These are phyloP conservation scores for Cadophora luteo-olivacea DNA, from an alignment of 2,329 filamentous ascomycete species.

Conservation along the genomic window DNA sequence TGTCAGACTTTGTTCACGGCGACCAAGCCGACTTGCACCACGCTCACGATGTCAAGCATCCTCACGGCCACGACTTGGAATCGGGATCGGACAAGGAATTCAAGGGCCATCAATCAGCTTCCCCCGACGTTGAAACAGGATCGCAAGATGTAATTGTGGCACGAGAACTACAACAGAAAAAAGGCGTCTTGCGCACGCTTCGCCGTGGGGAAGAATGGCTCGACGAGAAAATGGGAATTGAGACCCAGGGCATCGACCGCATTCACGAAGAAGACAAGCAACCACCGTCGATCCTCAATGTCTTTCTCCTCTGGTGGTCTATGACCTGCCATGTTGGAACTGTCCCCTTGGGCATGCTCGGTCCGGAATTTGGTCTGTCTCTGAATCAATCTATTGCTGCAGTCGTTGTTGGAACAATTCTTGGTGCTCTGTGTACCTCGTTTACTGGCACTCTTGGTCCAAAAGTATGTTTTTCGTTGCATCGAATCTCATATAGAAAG, in stretches of 20 bases:
- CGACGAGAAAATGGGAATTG: slow-evolving; percentile 53
- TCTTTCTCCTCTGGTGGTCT: slow-evolving; percentile 53
- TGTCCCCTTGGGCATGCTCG: slow-evolving; percentile 51
- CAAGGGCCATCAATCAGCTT: slow-evolving; percentile 14
- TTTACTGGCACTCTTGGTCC: slow-evolving; percentile 52
- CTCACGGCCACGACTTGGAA: slow-evolving; percentile 37
- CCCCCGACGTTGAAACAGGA: slow-evolving; percentile 19
- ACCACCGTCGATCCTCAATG: slow-evolving; percentile 50
- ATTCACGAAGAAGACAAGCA: slow-evolving; percentile 52
- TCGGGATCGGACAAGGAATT: slow-evolving; percentile 31
- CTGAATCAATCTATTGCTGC: slow-evolving; percentile 51
- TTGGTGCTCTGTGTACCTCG: slow-evolving; percentile 50
- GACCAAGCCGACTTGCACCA: slow-evolving; percentile 37
- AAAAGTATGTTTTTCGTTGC: slow-evolving; percentile 41
- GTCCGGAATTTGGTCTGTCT: slow-evolving; percentile 54
- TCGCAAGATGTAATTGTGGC: slow-evolving; percentile 36
- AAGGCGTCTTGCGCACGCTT: slow-evolving; percentile 39
- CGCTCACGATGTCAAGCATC: slow-evolving; percentile 33
- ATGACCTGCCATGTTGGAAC: slow-evolving; percentile 50
- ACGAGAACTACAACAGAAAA: slow-evolving; percentile 35
- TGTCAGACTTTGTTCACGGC: slow-evolving; percentile 40
- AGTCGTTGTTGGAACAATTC: slow-evolving; percentile 49
- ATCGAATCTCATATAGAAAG: neutral
- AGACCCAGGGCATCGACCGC: slow-evolving; percentile 55
- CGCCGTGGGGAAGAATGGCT: slow-evolving; percentile 49